Base-by-base conservation (phyloP, 2,329 filamentous ascomycete species). In the Penicillium sp. region DNA sequence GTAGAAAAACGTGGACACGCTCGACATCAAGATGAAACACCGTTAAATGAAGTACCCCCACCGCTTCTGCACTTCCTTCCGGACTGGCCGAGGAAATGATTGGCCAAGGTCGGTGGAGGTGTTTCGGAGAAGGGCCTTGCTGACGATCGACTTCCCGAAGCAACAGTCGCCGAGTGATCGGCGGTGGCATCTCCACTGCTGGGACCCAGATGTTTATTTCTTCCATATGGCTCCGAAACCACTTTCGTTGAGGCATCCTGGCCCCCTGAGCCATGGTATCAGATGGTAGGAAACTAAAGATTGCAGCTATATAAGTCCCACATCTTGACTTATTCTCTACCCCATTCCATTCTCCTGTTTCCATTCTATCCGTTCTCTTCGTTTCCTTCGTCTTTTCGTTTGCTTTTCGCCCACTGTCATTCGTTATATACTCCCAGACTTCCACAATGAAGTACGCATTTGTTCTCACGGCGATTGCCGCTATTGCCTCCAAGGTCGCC, bases 401-500 rank as follows among this genome's bases (percentile, higher is more conserved):
- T 43, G 10, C 16, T 24, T 7, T 27, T 31, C 22, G 5, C 16
- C 43, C n/a, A 34, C 10, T 2, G 38, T 43, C 31, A 22, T 16
- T 38, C 31, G 14, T 50, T 45, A 50, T 21, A 36, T 36, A 44
- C 16, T 21, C 21, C 10, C 18, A 18, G 24, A 27, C 29, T 34
- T 44, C 18, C 1, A 50, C 2, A 13, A 51, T 51, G 49, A 51
- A 51, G 42, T 51, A 51, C 49, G 32, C 42, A 24, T 31, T 32
- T 22, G 49, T 51, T 46, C 42, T 51, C 32, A 48, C 50, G 36
- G 50, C 44, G 5, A 36, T 52, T 18, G 50, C 44, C 36, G 27
- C 44, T 8, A 9, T 52, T 24, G 49, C 43, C 18, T 42, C 49
- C 4, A 52, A 52, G 27, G 50, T 29, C 43, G 36, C 50, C 16